Evolutionary conservation across 2,329 filamentous ascomycete genomes (phyloP), one percentile per base, ranked within the genome.

Genomic region (Colletotrichum tamarilloi): DNA sequence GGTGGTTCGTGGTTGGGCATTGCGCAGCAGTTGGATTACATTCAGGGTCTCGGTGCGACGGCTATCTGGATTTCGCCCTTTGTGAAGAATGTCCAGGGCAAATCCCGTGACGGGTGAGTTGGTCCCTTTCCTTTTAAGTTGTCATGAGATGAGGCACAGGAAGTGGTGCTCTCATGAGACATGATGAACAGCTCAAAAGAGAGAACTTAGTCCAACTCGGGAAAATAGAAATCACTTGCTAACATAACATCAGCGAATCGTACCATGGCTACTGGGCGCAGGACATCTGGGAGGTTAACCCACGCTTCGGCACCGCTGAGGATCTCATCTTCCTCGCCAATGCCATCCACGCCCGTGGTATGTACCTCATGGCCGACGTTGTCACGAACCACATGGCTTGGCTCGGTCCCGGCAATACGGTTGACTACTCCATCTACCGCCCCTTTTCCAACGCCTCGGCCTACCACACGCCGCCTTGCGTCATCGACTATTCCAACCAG

Each of bases 301-400:
- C 84, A 2, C 84, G 90, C 71, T 91, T 89, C 74, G 92, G 92
- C 35, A 89, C 88, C 0, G 84, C 85, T 5, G 83, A 87, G 16
- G 91, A 93, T 76, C 83, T 93, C 68, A 86, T 87, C 75, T 85
- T 84, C 5, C 84, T 93, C 7, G 85, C 90, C 1, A 80, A 82
- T 26, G 89, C 87, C 2, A 80, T 91, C 1, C 90, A 92, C 76
- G 85, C 81, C 16, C 67, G 68, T 19, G 72, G 72, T 19, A 92
- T 91, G 89, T 90, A 88, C 73, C 81, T 92, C 46, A 92, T 92
- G 90, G 84, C 90, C 16, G 90, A 92, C 68, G 83, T 92, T 2
- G 90, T 92, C 2, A 84, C 86, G 53, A 91, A 91, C 77, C 88
- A 92, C 78, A 87, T 89, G 80, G 72, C 57, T 6, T 74, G 63